A percentile compares a stretch with the other conserved stretches of the same genome.
Conservation (phyloP, 208 protist species). For the Wallacemonas sp. region DNA sequence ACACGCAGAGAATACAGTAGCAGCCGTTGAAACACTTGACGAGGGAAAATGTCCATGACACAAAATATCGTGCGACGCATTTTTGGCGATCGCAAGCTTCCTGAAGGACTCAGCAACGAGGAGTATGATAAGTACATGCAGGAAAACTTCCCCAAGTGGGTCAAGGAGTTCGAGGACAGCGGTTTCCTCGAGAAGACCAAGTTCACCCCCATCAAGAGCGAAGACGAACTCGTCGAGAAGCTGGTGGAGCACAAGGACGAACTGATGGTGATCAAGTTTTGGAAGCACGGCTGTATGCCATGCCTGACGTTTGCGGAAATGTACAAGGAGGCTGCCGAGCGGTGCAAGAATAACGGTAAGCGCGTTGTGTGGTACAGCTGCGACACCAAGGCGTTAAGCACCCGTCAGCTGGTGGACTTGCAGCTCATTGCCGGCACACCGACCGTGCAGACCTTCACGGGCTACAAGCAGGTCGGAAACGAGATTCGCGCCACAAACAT, state of each 20-base stretch:
- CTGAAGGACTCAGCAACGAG: conserved; percentile 65
- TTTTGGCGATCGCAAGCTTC: conserved; percentile 81
- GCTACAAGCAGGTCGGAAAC: conserved; percentile 80
- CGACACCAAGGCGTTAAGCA: conserved; percentile 74
- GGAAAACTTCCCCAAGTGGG: conserved; percentile 82
- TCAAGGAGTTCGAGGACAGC: conserved; percentile 88
- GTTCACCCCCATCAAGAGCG: conserved; percentile 76
- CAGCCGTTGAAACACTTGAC: no score
- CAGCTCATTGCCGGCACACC: conserved; percentile 91
- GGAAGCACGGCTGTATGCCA: conserved; percentile 93
- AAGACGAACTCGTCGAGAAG: conserved; percentile 87
- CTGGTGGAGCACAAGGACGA: conserved; percentile 88
- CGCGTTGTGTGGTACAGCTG: conserved; percentile 89
- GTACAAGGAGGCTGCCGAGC: conserved; percentile 83
- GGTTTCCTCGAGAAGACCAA: conserved; percentile 90
- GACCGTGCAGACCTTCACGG: conserved; percentile 87
- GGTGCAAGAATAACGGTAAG: conserved; percentile 46
- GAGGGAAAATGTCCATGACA: conserved; percentile 54
- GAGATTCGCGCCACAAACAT: conserved; percentile 84
- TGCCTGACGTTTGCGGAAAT: conserved; percentile 91
- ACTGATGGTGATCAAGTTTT: conserved; percentile 92
- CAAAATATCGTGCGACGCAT: conserved; percentile 90
- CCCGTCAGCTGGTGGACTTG: conserved; percentile 75
- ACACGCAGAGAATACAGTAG: no score
- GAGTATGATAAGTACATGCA: conserved; percentile 90